Evolutionary conservation across 106 monocot genomes (phyloP), one percentile per base, ranked within the genome.

Genomic region (Apostasia shenzhenica): DNA sequence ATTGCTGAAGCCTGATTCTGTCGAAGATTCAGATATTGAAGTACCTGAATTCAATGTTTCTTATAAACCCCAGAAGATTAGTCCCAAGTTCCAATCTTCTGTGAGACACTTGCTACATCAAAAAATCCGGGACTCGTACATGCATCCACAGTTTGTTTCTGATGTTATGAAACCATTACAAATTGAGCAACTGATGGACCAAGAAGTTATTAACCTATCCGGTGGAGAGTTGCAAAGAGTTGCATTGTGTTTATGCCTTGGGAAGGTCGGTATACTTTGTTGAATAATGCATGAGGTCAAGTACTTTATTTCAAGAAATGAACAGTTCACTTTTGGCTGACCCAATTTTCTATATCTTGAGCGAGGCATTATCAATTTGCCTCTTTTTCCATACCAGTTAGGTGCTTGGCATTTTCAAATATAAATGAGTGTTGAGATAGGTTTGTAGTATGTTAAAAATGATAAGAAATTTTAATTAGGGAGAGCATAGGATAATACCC

Each of bases 81-180:
- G 82, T 73, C 89, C 99, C 48, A 99, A 90, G 73, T 93, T 90
- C 76, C 85, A 71, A 61, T 47, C 6, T 60, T 67, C 85, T 70
- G 93, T 93, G 70, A 84, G 93, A 14, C 73, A 75, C 39, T 70
- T 92, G 68, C 75, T 99, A 72, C 93, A 93, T 85, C 81, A 80
- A 70, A 93, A 90, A 65, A 90, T 93, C 70, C 81, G 90, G 8
- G 99, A 90, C 70, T 99, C 99, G 26, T 99, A 90, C 55, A 79
- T 79, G 79, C 90, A 93, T 75, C 90, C 99, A 49, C 99, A 99
- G 67, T 93, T 99, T 65, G 68, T 66, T 10, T 90, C 99, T 47
- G 99, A 99, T 83, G 99, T 99, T 45, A 99, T 99, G 99, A 99
- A 99, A 59, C 99, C 99, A 1, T 76, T 99, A 43, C 92, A 99